Conservation (phyloP, 768 basidiomycete species). For the Suillus alpinus region DNA sequence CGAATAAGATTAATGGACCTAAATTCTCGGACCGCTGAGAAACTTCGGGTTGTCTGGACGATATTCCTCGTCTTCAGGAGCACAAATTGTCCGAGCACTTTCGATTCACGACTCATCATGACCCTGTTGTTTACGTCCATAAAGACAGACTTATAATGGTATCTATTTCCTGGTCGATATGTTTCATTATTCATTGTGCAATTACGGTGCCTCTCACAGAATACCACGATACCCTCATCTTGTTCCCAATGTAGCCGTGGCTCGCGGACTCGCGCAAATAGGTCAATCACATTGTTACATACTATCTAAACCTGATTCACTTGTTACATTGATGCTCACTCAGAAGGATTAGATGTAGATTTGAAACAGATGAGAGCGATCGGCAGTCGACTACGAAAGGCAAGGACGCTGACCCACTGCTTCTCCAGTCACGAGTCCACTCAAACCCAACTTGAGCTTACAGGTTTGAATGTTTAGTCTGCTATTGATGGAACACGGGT, state of each 20-base stretch:
- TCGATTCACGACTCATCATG: slow-evolving; percentile 24
- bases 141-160: slow-evolving; percentile 16
- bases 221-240: slow-evolving; percentile 35
- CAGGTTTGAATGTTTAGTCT: neutral
- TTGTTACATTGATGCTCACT: slow-evolving; percentile 7
- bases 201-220: slow-evolving; percentile 22
- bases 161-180: slow-evolving; percentile 28
- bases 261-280: slow-evolving; percentile 21
- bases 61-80: neutral
- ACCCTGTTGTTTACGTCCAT: slow-evolving; percentile 17
- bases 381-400: neutral
- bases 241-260: slow-evolving; percentile 26
- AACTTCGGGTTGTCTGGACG: slow-evolving; percentile 4
- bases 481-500: slow-evolving; percentile 6
- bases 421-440: neutral
- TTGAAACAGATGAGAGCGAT: neutral
- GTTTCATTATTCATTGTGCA: slow-evolving; percentile 28
- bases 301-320: slow-evolving; percentile 17
- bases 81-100: neutral
- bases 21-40: slow-evolving; percentile 28
- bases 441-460: neutral
- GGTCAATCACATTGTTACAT: slow-evolving; percentile 15
- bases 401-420: neutral
- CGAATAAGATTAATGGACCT: slow-evolving; percentile 8
- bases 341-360: slow-evolving; percentile 14